Evolutionary conservation across 352 stramenopile genomes (phyloP), one percentile per base, ranked within the genome.

Genomic region (Pythium brachiatum): DNA sequence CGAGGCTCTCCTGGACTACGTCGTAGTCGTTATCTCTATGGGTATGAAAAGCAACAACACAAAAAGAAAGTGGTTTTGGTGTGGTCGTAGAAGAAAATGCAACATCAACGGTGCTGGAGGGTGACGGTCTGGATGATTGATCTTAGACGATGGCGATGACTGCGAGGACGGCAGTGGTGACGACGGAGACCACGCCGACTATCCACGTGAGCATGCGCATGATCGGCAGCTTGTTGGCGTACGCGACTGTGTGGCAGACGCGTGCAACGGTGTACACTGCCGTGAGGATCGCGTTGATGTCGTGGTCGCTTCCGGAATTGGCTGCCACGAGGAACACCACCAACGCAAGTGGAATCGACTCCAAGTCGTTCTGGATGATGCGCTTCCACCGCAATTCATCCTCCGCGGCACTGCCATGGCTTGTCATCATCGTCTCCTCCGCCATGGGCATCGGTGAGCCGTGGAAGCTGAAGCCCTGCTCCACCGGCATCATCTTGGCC

Each of bases 341-440:
- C 21, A 89, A 69, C 46, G 67, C 73, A 2, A 88, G 48, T 0
- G 81, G 81, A 57, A 90, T 87, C 16, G 73, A 73, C 59, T 88
- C 79, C 44, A 88, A 55, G 60, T 89, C 79, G 67, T 86, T 89
- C 52, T 64, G 63, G 16, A 88, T 62, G 58, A 89, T 86, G 51
- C 70, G 58, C 27, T 69, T 62, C 70, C 70, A 77, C 41, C 70
- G 66, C 38, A 64, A 38, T 16, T 64, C 54, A 20, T 53, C 43
- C 3, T 67, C 60, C 8, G 41, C 31, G 7, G 57, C 57, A 13
- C 18, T 16, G 7, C 20, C 27, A 13, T 27, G 29, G 31, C 9
- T 3, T 3, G 23, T 3, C 23, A 31, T 41, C n/a, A 53, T 34
- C 25, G 27, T 51, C 5, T 59, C 43, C 7, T 67, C 44, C 9